Conservation (phyloP, 768 basidiomycete genomes). For the Pleurotus citrinopileatus region DNA sequence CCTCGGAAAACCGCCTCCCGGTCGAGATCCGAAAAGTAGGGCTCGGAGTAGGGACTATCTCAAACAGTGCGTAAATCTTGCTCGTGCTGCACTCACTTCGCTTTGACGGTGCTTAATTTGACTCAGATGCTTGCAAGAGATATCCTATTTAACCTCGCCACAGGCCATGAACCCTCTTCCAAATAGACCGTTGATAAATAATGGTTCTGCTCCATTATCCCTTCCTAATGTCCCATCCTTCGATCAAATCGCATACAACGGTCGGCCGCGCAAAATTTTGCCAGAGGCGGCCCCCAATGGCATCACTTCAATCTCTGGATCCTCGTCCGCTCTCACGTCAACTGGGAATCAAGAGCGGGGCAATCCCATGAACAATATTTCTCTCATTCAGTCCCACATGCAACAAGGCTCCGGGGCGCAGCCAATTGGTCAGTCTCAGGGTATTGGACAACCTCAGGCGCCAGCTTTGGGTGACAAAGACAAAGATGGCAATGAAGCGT, state of each 20-base stretch:
- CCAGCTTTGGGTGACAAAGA: conserved; percentile 36
- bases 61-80: conserved; percentile 70
- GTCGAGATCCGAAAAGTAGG: conserved; percentile 93
- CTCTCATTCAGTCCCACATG: conserved; percentile 36
- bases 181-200: conserved; percentile 74
- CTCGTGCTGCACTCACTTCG: conserved; percentile 9
- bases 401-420: conserved; percentile 32
- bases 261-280: conserved; percentile 77
- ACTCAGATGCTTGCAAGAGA: conserved; percentile 90
- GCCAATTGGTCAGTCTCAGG: conserved; percentile 24
- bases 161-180: conserved; percentile 97
- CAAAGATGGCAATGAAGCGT: conserved; percentile 35
- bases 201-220: conserved; percentile 58
- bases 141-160: conserved; percentile 94
- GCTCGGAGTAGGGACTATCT: conserved; percentile 94
- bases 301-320: conserved; percentile 49
- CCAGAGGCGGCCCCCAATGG: conserved; percentile 72
- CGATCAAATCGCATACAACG: conserved; percentile 72
- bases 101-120: conserved; percentile 13
- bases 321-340: conserved; percentile 46
- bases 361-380: conserved; percentile 38
- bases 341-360: conserved; percentile 50
- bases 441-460: conserved; percentile 28
- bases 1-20: conserved; percentile 70
- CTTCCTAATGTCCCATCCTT: conserved; percentile 73